phyloP scores from a whole-genome alignment of 768 basidiomycete species.

The Suillus brevipes region DNA sequence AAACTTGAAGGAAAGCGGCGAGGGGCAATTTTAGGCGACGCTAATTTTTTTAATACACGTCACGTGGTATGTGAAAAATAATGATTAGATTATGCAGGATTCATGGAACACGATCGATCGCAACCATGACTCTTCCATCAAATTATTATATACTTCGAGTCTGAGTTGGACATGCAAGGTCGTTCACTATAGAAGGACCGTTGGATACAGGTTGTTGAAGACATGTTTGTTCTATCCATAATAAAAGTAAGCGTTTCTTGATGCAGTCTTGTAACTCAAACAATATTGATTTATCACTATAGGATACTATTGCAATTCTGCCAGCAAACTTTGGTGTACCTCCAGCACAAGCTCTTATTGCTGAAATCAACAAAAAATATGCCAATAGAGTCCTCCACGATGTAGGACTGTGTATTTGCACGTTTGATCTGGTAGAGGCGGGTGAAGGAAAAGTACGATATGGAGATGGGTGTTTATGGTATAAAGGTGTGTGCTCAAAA shows the following conservation, averaged over 20 bases:
- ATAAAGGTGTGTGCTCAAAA: slow-evolving; percentile 63
- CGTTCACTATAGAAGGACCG: background rate
- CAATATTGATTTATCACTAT: slow-evolving; percentile 3
- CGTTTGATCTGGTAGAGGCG: slow-evolving; percentile 83
- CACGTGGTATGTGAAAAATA: background rate
- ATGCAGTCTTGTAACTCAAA: background rate
- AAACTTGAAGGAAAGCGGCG: background rate
- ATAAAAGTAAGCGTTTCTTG: slow-evolving; percentile 34
- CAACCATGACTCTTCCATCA: background rate
- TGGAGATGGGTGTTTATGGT: slow-evolving; percentile 94
- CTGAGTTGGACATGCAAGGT: background rate
- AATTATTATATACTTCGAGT: background rate
- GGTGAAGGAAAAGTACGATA: slow-evolving; percentile 93
- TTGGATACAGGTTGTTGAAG: background rate
- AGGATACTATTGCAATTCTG: slow-evolving; percentile 92
- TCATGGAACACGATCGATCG: background rate
- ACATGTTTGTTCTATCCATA: slow-evolving; percentile 50
- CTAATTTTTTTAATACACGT: slow-evolving; percentile 4
- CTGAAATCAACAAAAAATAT: slow-evolving; percentile 93
- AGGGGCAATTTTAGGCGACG: background rate
- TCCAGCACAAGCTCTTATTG: slow-evolving; percentile 74
- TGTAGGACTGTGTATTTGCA: slow-evolving; percentile 86
- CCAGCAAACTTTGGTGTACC: slow-evolving; percentile 83
- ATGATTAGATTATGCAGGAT: slow-evolving; percentile 5
- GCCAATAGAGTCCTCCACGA: slow-evolving; percentile 90